phyloP scores from a whole-genome alignment of 805 yeast species.

The Kluyveromyces siamensis region DNA sequence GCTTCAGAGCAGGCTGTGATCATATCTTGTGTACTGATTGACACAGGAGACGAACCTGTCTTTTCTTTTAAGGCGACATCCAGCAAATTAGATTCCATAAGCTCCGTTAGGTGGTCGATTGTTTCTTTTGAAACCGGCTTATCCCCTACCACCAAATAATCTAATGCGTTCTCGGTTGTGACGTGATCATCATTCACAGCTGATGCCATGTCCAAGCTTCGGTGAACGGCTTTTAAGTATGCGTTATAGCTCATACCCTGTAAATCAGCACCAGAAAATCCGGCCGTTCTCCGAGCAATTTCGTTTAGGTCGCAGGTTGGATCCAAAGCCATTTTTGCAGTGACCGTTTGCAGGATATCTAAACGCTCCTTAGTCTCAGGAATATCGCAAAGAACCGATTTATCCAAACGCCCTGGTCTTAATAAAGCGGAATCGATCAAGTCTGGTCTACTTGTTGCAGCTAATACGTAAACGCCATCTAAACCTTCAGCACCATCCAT shows the following conservation, averaged over 20 bases:
- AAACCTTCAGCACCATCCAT: slow-evolving; percentile 99
- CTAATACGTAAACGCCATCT: slow-evolving; percentile 92
- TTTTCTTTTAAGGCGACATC: not conserved
- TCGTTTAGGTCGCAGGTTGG: slow-evolving; percentile 40
- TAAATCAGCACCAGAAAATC: slow-evolving; percentile 90
- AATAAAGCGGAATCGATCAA: slow-evolving; percentile 88
- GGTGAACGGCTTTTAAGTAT: slow-evolving; percentile 75
- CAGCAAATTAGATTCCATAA: not conserved
- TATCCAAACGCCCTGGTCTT: slow-evolving; percentile 94
- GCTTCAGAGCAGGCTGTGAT: slow-evolving; percentile 60
- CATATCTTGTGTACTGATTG: slow-evolving; percentile 47
- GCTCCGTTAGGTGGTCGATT: not conserved
- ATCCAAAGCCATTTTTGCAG: slow-evolving; percentile 39
- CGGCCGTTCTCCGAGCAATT: slow-evolving; percentile 54
- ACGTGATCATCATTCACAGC: slow-evolving; percentile 21
- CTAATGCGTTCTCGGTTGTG: slow-evolving; percentile 26
- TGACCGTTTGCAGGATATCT: slow-evolving; percentile 45
- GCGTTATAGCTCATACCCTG: slow-evolving; percentile 92
- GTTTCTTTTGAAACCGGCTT: slow-evolving; percentile 4
- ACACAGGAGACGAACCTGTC: slow-evolving; percentile 25
- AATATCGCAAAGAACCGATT: slow-evolving; percentile 82
- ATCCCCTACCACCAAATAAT: slow-evolving; percentile 34
- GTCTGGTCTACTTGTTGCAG: slow-evolving; percentile 95
- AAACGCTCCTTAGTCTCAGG: slow-evolving; percentile 63
- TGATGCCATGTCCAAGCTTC: slow-evolving; percentile 43